Evolutionary conservation across 2,329 filamentous ascomycete species (phyloP).

Genomic region (Verruconis gallopava): DNA sequence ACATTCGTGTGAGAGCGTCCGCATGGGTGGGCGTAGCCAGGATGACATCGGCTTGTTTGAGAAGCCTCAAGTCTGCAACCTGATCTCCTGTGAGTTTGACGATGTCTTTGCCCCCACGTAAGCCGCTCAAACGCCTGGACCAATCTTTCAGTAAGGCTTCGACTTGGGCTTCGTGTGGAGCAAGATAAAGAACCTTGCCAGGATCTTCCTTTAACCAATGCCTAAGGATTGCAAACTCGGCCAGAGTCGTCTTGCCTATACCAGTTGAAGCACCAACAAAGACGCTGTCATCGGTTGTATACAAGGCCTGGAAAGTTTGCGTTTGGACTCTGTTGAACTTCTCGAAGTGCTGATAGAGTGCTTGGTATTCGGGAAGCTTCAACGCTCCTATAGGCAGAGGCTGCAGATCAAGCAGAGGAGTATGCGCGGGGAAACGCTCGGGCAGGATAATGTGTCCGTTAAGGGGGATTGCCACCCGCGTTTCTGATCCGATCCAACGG

Average conservation of each 20-base stretch:
- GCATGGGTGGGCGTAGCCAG: conserved; percentile 88
- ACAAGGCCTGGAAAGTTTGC: conserved; percentile 90
- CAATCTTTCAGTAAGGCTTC: conserved; percentile 74
- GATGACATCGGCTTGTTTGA: conserved; percentile 79
- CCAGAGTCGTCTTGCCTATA: conserved; percentile 92
- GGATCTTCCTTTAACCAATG: conserved; percentile 69
- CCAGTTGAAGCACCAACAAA: conserved; percentile 87
- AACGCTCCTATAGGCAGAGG: conserved; percentile 78
- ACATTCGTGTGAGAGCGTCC: conserved; percentile 91
- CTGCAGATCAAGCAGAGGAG: conserved; percentile 81
- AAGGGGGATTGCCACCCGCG: conserved; percentile 83
- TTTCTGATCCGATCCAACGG: conserved; percentile 97
- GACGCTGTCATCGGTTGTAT: conserved; percentile 82
- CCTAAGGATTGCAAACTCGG: conserved; percentile 80
- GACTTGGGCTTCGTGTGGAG: conserved; percentile 86
- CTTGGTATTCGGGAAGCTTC: conserved; percentile 71
- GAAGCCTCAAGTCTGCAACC: conserved; percentile 73
- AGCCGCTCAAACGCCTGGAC: conserved; percentile 58
- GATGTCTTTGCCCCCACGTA: conserved; percentile 76
- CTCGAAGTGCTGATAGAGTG: conserved; percentile 69
- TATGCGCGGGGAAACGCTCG: conserved; percentile 91
- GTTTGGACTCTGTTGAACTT: conserved; percentile 97
- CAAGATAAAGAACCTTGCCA: conserved; percentile 65
- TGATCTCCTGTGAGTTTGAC: conserved; percentile 91
- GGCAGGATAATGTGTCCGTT: conserved; percentile 81